Evolutionary conservation across 108 stramenopile species (phyloP).

Genomic region (Epipyxis sp.): DNA sequence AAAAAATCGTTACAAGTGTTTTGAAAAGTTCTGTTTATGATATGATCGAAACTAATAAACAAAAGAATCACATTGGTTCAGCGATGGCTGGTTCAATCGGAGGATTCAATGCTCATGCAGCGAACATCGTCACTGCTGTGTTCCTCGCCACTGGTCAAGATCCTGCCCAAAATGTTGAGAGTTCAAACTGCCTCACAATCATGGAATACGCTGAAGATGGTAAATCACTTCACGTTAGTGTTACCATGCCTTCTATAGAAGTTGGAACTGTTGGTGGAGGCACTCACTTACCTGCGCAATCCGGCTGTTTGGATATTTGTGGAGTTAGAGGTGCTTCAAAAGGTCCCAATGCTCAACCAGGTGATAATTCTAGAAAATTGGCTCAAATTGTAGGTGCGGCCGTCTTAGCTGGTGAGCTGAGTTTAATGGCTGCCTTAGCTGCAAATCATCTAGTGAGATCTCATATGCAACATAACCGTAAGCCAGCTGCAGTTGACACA

Average conservation of each 20-base stretch:
- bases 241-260: slow-evolving; percentile 97
- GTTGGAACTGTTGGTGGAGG: slow-evolving; percentile 98
- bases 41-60: slow-evolving; percentile 80
- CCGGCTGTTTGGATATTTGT: slow-evolving; percentile 84
- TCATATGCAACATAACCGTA: slow-evolving; percentile 63
- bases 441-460: slow-evolving; percentile 56
- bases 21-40: slow-evolving; percentile 88
- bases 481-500: slow-evolving; percentile 25
- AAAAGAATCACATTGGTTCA: slow-evolving; percentile 96
- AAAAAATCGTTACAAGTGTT: slow-evolving; percentile 71
- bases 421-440: slow-evolving; percentile 81
- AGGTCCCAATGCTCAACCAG: slow-evolving; percentile 60
- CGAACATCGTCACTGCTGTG: slow-evolving; percentile 95
- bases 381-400: slow-evolving; percentile 88
- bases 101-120: slow-evolving; percentile 96
- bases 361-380: slow-evolving; percentile 82
- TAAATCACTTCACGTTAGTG: slow-evolving; percentile 57
- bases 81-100: slow-evolving; percentile 93
- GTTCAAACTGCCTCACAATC: slow-evolving; percentile 84
- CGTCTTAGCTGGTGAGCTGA: slow-evolving; percentile 91
- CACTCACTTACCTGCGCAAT: slow-evolving; percentile 86
- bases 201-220: slow-evolving; percentile 82
- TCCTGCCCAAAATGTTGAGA: slow-evolving; percentile 98
- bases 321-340: slow-evolving; percentile 77
- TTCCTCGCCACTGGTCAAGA: slow-evolving; percentile 98